These are phyloP conservation scores for Pharus latifolius DNA, from an alignment of 176 grass and related monocot genomes.

Conservation along the genomic window DNA sequence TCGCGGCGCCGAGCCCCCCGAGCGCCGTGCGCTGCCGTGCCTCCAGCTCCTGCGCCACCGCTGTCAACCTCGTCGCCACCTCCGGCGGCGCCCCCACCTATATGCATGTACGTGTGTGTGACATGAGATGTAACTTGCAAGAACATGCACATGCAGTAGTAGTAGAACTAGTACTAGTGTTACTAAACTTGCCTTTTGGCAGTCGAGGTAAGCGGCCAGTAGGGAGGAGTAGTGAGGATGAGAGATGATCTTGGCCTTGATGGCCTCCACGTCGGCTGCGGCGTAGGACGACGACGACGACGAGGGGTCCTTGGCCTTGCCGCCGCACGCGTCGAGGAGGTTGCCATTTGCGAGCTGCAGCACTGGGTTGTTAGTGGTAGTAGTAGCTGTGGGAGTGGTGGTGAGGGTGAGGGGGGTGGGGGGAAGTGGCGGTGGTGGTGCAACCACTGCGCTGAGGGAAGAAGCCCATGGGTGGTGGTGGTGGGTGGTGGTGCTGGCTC, in stretches of 20 bases:
- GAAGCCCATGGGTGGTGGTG: constrained; percentile 35
- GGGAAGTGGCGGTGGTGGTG: constrained; percentile 21
- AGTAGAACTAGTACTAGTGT: background rate
- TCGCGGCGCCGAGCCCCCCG: constrained; percentile 36
- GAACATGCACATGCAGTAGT: constrained; percentile 2
- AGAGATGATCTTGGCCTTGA: constrained; percentile 95
- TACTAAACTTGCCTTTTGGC: constrained; percentile 68
- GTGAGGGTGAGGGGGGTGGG: constrained; percentile 47
- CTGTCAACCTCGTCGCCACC: constrained; percentile 57
- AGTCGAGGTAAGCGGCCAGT: constrained; percentile 93
- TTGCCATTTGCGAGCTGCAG: constrained; percentile 28
- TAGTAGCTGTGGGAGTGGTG: background rate
- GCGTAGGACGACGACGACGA: constrained; percentile 50
- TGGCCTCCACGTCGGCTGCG: constrained; percentile 53
- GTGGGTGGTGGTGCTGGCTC: constrained; percentile 27
- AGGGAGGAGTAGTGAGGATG: constrained; percentile 92
- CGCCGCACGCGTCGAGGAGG: constrained; percentile 42
- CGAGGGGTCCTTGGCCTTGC: constrained; percentile 57
- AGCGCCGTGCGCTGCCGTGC: constrained; percentile 56
- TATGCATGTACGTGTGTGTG: background rate
- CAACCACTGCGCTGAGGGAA: constrained; percentile 41
- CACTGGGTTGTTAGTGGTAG: constrained; percentile 15
- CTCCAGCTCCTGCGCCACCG: constrained; percentile 68
- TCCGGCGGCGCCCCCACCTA: constrained; percentile 97
- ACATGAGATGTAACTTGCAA: too few relatives aligned